Conservation (phyloP, 768 basidiomycete genomes). For the Clitopilus hobsonii region DNA sequence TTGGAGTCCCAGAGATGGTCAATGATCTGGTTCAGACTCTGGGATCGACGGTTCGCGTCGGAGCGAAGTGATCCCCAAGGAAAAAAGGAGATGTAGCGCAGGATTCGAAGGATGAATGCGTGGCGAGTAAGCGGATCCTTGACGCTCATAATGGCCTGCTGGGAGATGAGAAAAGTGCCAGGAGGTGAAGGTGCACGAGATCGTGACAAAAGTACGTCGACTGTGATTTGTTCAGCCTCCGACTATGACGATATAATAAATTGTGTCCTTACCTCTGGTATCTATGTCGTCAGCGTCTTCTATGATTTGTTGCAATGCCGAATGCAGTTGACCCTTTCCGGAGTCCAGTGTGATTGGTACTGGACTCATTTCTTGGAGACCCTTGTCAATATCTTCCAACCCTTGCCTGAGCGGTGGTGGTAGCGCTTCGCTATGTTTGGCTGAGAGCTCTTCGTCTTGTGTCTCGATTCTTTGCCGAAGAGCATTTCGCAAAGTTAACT, state of each 20-base stretch:
- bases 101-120: conserved; percentile 45
- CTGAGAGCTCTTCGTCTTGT: background rate
- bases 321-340: conserved; percentile 31
- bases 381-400: conserved; percentile 26
- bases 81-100: conserved; percentile 67
- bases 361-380: conserved; percentile 21
- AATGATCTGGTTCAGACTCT: conserved; percentile 43
- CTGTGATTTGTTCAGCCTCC: conserved; percentile 19
- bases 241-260: background rate
- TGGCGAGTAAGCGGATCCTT: conserved; percentile 28
- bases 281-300: conserved; percentile 35
- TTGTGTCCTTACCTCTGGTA: conserved; percentile 32
- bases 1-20: conserved; percentile 39
- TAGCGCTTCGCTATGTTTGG: background rate
- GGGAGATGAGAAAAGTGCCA: conserved; percentile 46
- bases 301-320: conserved; percentile 30
- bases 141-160: conserved; percentile 25
- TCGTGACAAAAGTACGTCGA: conserved; percentile 33
- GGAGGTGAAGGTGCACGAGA: conserved; percentile 38
- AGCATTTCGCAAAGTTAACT: conserved; percentile 66
- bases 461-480: conserved; percentile 47
- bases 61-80: conserved; percentile 74
- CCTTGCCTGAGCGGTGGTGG: conserved; percentile 11
- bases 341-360: conserved; percentile 26
- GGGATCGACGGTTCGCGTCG: conserved; percentile 49